Evolutionary conservation across 768 basidiomycete genomes (phyloP).

Genomic region (Mycena olivaceomarginata): DNA sequence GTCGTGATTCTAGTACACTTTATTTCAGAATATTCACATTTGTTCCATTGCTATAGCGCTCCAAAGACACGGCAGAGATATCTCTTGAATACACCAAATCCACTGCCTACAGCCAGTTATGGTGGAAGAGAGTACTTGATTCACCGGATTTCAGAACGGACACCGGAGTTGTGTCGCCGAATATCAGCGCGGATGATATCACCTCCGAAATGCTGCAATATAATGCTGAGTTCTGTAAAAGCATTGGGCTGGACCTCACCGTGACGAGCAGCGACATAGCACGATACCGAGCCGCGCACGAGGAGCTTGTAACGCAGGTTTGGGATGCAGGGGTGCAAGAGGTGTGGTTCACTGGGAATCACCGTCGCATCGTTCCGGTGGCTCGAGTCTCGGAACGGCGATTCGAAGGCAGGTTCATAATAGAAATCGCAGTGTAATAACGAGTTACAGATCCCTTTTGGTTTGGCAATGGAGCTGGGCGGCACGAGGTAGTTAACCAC

Average conservation of each 20-base stretch:
- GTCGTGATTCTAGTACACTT: not conserved
- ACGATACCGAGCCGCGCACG: conserved; percentile 11
- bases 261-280: conserved; percentile 11
- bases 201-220: not conserved
- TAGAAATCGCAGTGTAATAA: too few relatives aligned
- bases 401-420: too few relatives aligned
- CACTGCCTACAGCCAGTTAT: not conserved
- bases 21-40: conserved; percentile 3
- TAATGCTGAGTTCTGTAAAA: not conserved
- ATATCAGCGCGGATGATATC: conserved; percentile 2
- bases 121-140: not conserved
- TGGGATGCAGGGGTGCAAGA: not conserved
- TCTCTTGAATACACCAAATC: conserved; percentile 9
- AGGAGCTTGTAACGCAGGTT: conserved; percentile 10
- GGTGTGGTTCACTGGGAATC: conserved; percentile 23
- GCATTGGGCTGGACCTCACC: not conserved
- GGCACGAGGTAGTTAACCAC: too few relatives aligned
- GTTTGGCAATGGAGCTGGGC: too few relatives aligned
- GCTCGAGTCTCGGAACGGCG: too few relatives aligned
- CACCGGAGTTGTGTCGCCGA: not conserved
- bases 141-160: conserved; percentile 4
- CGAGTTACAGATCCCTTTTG: too few relatives aligned
- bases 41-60: not conserved
- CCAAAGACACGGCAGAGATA: conserved; percentile 10
- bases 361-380: too few relatives aligned